Evolutionary conservation across 345 rosid species (phyloP), one percentile per base, ranked within the genome.

Genomic region (Firmiana major): DNA sequence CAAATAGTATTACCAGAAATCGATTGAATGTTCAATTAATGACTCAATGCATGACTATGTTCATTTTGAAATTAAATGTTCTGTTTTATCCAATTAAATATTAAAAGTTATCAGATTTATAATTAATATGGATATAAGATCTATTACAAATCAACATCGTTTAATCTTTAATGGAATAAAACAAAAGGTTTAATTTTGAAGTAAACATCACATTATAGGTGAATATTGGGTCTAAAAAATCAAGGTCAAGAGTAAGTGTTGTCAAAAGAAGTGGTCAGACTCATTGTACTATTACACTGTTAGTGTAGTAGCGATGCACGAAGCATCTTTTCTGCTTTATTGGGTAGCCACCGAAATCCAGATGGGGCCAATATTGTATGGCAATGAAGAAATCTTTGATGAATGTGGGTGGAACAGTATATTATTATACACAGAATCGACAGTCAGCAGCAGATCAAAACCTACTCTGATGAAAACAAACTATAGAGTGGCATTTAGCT

Each of bases 381-480:
- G 21, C 55, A 51, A 9, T n/a, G 26, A n/a, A 11, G 26, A 55
- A 55, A 55, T 57, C 62, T 57, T 21, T 21, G 62, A 57, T 9
- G 13, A 57, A 59, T 26, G n/a, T n/a, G n/a, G n/a, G n/a, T n/a
- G n/a, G n/a, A 26, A 59, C 17, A 24, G 16, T 59, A 4, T 48
- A 48, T 13, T 13, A 4, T 40, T 45, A 0, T 46, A 2, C 1
- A 7, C 72, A 68, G 21, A 45, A 68, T 45, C 72, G 24, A 45
- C n/a, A 12, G 26, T 22, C 55, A n/a, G 13, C 72, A 68, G 72
- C 72, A 24, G 34, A 68, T 68, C 72, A 46, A 10, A 68, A 68
- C 73, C 55, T 46, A 24, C 55, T 68, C n/a, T 68, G 22, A 3
- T 68, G 73, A 68, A 46, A 68, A 11, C 45, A 9, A n/a, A 1